Evolutionary conservation across 2,329 filamentous ascomycete genomes (phyloP), one percentile per base, ranked within the genome.

Genomic region (Mycosphaerelloides madeirae): DNA sequence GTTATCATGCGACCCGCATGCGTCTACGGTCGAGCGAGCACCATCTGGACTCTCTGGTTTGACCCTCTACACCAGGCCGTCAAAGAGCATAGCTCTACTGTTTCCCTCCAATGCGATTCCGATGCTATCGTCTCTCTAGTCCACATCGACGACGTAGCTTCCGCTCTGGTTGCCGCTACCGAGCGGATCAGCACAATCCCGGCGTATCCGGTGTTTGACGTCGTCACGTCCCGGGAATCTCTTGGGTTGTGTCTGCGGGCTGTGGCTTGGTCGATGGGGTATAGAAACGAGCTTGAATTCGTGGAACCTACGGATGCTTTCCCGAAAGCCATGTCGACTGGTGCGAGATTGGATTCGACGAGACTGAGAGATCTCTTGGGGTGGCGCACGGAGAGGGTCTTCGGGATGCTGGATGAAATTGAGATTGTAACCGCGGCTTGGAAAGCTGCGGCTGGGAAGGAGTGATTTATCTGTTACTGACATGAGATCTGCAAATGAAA

Each of bases 351-450:
- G 25, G 37, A 39, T 31, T 39, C 37, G 16, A 39, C 25, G 22
- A 8, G 37, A 8, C 13, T 39, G 3, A 39, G 37, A 25, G 37
- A 39, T 39, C 15, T 39, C 20, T 15, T 39, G 20, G 37, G 37
- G 14, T 39, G 37, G 37, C 15, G 29, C 20, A n/a, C 37, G 19
- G 28, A 25, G 31, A 37, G 31, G 31, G 22, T 32, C 31, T 35
- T 43, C 18, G 41, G 41, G 41, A 20, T 43, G 41, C 3, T 43
- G 31, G 41, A 37, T 35, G 31, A 29, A 32, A 37, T 37, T 19
- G 41, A 36, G 31, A 5, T 43, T 19, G 14, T 38, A 3, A 20
- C 29, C 6, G 37, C 37, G 12, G 29, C 25, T 15, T 39, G 37
- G 37, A 13, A 39, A 22, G 37, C 37, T 32, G 31, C 15, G 13